A percentile compares a stretch with the other conserved stretches of the same genome.
Conservation (phyloP, 202 grass and related monocot species). For the Schoenoplectus tabernaemontani region DNA sequence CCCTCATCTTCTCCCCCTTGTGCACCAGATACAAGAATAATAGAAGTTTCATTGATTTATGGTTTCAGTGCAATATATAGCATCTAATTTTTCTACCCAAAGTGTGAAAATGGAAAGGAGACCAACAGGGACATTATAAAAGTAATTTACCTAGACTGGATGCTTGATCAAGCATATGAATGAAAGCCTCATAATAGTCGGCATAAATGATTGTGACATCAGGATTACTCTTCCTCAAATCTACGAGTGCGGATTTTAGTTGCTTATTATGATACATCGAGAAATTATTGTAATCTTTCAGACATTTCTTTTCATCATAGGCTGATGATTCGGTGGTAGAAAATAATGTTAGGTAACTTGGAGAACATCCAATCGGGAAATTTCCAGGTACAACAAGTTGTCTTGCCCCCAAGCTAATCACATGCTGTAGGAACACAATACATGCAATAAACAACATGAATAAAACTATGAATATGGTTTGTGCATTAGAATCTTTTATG, state of each 20-base stretch:
- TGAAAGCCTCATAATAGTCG: constrained; percentile 69
- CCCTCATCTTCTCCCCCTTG: neutral
- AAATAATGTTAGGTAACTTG: constrained; percentile 84
- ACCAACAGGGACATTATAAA: neutral
- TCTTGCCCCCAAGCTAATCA: constrained; percentile 52
- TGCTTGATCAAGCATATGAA: constrained; percentile 58
- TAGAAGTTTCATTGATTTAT: neutral
- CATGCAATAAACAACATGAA: neutral
- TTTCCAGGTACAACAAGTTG: constrained; percentile 70
- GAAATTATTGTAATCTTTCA: constrained; percentile 68
- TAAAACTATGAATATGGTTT: neutral
- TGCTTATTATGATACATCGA: constrained; percentile 60
- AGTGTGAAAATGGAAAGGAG: neutral
- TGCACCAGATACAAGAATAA: neutral
- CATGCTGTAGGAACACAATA: constrained; percentile 33
- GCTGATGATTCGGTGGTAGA: neutral
- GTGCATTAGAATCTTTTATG: neutral
- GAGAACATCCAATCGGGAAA: constrained; percentile 78
- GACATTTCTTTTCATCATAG: constrained; percentile 48
- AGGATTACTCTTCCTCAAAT: constrained; percentile 39
- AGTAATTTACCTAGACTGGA: constrained; percentile 28
- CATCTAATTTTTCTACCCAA: neutral
- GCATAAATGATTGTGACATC: constrained; percentile 59
- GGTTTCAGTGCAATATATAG: neutral
- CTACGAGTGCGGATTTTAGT: constrained; percentile 38